Percentiles rank a stretch among this genome's conserved stretches.
Evolutionary conservation across 1,139 yeast species (phyloP).

Genomic region (Magnusiomyces tetraspermus): DNA sequence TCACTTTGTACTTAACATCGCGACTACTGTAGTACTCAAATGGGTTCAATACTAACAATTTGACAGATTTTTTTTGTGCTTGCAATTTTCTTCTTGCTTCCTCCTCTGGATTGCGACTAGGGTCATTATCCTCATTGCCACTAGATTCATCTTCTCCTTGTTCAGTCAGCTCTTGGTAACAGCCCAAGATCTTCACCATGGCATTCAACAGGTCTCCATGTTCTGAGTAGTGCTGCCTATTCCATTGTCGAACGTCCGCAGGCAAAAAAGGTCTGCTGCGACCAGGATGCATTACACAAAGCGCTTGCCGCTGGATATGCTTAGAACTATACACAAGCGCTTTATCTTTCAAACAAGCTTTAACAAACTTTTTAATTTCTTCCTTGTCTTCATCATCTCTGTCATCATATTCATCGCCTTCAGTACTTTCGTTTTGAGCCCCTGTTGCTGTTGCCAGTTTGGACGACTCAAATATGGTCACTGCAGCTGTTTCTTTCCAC

Average conservation of each 20-base stretch:
- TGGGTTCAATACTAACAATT: neutral
- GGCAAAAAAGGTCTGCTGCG: neutral
- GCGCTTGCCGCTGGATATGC: neutral
- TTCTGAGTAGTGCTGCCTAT: neutral
- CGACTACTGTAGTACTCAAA: neutral
- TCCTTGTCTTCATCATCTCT: no score
- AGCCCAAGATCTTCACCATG: neutral
- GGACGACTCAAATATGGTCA: no score
- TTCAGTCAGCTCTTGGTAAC: neutral
- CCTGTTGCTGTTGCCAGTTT: no score
- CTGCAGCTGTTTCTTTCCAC: neutral
- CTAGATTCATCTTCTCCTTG: neutral
- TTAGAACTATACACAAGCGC: neutral
- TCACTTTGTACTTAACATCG: neutral
- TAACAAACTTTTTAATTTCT: no score
- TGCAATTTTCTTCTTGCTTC: neutral
- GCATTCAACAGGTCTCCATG: slow-evolving; percentile 5
- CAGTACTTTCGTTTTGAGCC: no score
- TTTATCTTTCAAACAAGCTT: neutral
- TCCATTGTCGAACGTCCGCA: slow-evolving; percentile 1
- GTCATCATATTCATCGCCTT: no score
- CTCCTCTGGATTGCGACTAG: neutral
- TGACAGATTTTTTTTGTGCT: no score
- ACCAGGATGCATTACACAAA: slow-evolving; percentile 1
- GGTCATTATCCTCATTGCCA: neutral